A percentile compares a stretch with the other conserved stretches of the same genome.
Evolutionary conservation across 257 asterid genomes (phyloP).

Genomic region (Prunella vulgaris): DNA sequence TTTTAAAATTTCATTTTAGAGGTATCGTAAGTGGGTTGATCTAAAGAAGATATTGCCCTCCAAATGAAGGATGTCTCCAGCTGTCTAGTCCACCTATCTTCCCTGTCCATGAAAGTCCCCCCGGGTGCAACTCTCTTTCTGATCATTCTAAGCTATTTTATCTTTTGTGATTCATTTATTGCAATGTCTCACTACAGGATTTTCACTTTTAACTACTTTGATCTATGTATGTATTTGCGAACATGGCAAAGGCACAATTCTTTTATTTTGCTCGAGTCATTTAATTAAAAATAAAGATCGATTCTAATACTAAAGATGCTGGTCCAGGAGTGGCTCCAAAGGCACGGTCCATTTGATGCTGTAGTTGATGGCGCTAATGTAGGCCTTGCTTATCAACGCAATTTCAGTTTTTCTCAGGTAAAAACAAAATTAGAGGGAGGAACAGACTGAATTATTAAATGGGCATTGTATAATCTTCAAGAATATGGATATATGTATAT

Average conservation of each 20-base stretch:
- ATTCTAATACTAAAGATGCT: constrained; percentile 30
- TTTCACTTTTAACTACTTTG: neutral
- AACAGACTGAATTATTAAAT: neutral
- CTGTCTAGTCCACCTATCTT: neutral
- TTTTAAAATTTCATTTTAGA: neutral
- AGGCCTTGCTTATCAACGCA: constrained; percentile 44
- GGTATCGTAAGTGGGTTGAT: neutral
- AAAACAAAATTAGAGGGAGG: neutral
- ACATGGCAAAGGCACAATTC: neutral
- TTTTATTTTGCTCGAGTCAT: neutral
- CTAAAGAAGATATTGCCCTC: neutral
- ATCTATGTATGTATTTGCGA: neutral
- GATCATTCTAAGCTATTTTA: neutral
- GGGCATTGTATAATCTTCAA: neutral
- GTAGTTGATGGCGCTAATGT: constrained; percentile 68
- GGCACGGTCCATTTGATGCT: constrained; percentile 78
- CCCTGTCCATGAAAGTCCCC: neutral
- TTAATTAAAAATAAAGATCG: neutral
- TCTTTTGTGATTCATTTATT: neutral
- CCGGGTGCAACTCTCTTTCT: neutral
- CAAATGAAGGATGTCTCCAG: neutral
- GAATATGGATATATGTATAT: neutral
- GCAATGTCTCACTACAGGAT: neutral
- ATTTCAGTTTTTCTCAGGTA: constrained; percentile 54
- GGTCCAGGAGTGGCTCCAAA: constrained; percentile 69